Evolutionary conservation across 129 eudicot species (phyloP), one percentile per base, ranked within the genome.

Genomic region (Deinandra increscens): DNA sequence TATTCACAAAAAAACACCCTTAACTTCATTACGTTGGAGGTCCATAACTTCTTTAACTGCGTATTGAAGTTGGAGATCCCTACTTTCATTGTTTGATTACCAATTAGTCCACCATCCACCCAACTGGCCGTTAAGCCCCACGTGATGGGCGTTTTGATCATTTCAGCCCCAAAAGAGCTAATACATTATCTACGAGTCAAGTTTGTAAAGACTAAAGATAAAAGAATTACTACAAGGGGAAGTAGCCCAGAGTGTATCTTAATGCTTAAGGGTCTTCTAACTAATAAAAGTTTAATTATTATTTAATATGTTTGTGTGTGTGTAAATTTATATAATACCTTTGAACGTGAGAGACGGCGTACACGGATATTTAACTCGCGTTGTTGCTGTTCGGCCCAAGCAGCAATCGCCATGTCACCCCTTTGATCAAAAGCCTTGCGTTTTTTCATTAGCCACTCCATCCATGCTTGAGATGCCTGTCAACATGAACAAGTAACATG

Each of bases 311-410:
- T 26, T 26, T 26, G 31, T 26, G 31, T 26, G 31, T 26, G 31
- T 26, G 17, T 66, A 38, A 74, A 15, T 23, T 51, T n/a, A 64
- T 8, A 26, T 2, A 7, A 5, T 79, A 93, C 99, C 99, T 93
- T 93, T 67, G 99, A 89, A 62, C 99, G 95, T 64, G 99, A 85
- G 80, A 90, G 97, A 7, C 86, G 99, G 42, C 99, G 95, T 48
- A 84, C 99, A 39, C 92, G 95, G n/a, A 93, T 72, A 66, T 81
- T 79, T 70, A 93, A 46, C 84, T 93, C 93, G 0, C 80, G 97
- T 68, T 93, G 97, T 78, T 93, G 99, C 76, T 89, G 95, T 72
- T 93, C 99, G 17, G 99, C 99, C 99, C 99, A 93, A 62, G 99
- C 99, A 53, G 91, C 90, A 74, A 93, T 84, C 17, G 99, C 99